A percentile compares a stretch with the other conserved stretches of the same genome.
These are phyloP conservation scores for Pisolithus marmoratus DNA, from an alignment of 768 basidiomycete genomes.

Conservation along the genomic window DNA sequence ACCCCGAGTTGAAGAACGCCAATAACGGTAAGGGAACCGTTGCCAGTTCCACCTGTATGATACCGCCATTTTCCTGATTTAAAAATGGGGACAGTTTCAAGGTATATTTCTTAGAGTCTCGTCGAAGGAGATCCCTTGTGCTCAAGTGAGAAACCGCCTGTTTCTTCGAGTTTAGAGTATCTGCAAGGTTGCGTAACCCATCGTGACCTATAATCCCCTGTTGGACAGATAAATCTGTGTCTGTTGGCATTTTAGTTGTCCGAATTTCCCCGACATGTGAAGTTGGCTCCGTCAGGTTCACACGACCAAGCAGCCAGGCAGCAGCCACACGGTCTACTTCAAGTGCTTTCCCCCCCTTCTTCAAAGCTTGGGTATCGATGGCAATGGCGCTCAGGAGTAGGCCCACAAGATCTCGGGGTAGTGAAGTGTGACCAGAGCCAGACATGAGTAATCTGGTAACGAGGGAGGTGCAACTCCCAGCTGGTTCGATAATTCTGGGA, in stretches of 20 bases:
- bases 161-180: conserved; percentile 51
- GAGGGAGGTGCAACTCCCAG: conserved; percentile 75
- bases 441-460: conserved; percentile 38
- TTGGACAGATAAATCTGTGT: conserved; percentile 3
- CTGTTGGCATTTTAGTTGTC: background rate
- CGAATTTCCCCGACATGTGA: too few relatives aligned
- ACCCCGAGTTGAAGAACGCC: conserved; percentile 29
- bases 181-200: conserved; percentile 44
- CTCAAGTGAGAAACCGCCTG: conserved; percentile 58
- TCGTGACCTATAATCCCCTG: conserved; percentile 33
- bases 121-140: conserved; percentile 72
- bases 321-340: conserved; percentile 60
- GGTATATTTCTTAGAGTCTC: conserved; percentile 94
- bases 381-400: conserved; percentile 78
- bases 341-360: conserved; percentile 71
- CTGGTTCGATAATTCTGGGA: conserved; percentile 63
- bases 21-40: conserved; percentile 73
- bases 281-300: conserved; percentile 34
- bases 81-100: conserved; percentile 34
- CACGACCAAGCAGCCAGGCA: conserved; percentile 54
- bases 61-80: conserved; percentile 18
- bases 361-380: conserved; percentile 83
- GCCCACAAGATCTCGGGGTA: conserved; percentile 61
- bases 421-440: conserved; percentile 8
- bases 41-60: conserved; percentile 68